A percentile compares a stretch with the other conserved stretches of the same genome.
phyloP scores from a whole-genome alignment of 2,329 filamentous ascomycete genomes.

The Parastagonospora nodorum region DNA sequence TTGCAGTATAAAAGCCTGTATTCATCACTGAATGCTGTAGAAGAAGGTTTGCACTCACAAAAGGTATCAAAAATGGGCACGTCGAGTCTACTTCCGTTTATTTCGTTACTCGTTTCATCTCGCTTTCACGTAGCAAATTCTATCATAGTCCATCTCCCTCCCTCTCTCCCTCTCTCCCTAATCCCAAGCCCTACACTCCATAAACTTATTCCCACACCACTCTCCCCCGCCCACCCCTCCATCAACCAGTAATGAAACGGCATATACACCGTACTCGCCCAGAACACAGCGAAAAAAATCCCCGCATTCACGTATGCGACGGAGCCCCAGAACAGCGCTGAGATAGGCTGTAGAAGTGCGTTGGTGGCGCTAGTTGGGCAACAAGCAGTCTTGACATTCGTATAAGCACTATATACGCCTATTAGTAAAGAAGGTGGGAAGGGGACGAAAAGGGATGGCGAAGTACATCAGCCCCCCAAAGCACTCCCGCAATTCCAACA shows the following conservation, averaged over 20 bases:
- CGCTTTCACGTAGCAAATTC: too few relatives aligned
- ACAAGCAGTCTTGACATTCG: conserved; percentile 5
- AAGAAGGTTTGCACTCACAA: too few relatives aligned
- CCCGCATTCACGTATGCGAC: neutral
- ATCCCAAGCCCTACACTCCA: neutral
- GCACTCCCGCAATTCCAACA: conserved; percentile 11
- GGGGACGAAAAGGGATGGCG: neutral
- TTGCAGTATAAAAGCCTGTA: too few relatives aligned
- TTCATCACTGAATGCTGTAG: too few relatives aligned
- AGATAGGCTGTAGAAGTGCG: neutral
- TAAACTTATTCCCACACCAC: conserved; percentile 1
- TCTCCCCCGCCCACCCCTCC: neutral
- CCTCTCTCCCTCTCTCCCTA: neutral
- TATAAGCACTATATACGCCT: too few relatives aligned
- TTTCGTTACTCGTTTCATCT: neutral
- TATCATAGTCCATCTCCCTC: too few relatives aligned
- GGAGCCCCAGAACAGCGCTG: neutral
- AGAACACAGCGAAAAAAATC: neutral
- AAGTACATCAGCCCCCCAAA: neutral
- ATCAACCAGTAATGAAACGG: neutral
- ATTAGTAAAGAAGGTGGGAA: too few relatives aligned
- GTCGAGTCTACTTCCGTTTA: neutral
- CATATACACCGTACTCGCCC: neutral
- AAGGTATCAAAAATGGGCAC: too few relatives aligned
- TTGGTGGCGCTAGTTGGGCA: conserved; percentile 2